Evolutionary conservation across 257 asterid genomes (phyloP).

Genomic region (Salvia hispanica): DNA sequence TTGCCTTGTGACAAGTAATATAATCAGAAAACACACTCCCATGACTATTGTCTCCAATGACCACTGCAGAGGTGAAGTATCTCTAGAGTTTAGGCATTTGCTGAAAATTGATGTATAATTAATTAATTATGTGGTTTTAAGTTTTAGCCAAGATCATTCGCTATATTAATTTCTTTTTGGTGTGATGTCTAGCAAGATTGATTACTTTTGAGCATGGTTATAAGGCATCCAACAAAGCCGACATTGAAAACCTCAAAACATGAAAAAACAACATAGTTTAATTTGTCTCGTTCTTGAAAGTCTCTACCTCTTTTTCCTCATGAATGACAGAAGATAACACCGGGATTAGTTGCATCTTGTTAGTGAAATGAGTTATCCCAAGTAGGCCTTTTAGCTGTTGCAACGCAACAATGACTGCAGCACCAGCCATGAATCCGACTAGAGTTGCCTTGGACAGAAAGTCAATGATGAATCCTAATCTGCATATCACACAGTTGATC

Average conservation of each 20-base stretch:
- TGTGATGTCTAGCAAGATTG: neutral
- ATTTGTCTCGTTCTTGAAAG: neutral
- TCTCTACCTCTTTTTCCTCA: constrained; percentile 57
- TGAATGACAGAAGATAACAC: constrained; percentile 65
- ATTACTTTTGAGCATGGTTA: neutral
- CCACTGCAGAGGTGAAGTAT: constrained; percentile 60
- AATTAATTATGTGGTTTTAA: neutral
- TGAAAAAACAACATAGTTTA: neutral
- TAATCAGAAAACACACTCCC: constrained; percentile 55
- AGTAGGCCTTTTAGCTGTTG: constrained; percentile 85
- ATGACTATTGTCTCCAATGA: constrained; percentile 71
- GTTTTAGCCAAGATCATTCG: neutral
- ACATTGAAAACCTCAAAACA: constrained; percentile 4
- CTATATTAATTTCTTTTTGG: neutral
- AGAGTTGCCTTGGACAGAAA: constrained; percentile 92
- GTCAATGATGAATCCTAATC: constrained; percentile 88
- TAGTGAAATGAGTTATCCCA: constrained; percentile 80
- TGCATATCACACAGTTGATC: constrained; percentile 36
- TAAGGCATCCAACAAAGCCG: neutral
- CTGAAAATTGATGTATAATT: constrained; percentile 34
- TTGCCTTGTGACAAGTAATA: constrained; percentile 58
- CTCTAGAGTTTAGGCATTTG: neutral
- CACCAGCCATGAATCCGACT: constrained; percentile 77
- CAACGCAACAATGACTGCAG: constrained; percentile 80
- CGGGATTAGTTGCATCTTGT: constrained; percentile 77